Conservation (phyloP, 441 rosid genomes). For the Macaranga tanarius region DNA sequence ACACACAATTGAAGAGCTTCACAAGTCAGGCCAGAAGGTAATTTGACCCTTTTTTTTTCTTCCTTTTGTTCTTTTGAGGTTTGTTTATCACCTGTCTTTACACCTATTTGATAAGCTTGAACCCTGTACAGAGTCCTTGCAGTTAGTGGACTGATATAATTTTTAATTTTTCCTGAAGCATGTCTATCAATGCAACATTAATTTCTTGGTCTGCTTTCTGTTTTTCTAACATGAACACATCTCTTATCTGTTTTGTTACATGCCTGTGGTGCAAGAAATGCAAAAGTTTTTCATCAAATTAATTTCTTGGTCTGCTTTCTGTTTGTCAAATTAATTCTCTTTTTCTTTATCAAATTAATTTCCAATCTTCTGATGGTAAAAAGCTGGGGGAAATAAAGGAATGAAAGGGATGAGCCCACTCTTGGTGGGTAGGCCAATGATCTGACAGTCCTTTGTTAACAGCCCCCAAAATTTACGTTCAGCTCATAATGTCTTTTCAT, state of each 20-base stretch:
- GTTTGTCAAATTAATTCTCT: no score
- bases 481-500: no score
- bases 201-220: neutral
- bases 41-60: slow-evolving; percentile 5
- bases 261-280: neutral
- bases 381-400: neutral
- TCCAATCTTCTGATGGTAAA: no score
- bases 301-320: no score
- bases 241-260: neutral
- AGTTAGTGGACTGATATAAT: neutral
- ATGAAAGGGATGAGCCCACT: neutral
- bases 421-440: neutral
- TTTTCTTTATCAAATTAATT: no score
- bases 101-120: slow-evolving; percentile 11
- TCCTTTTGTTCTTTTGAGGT: neutral
- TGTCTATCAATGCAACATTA: neutral
- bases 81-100: neutral
- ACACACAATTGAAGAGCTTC: slow-evolving; percentile 7
- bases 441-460: neutral
- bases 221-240: neutral
- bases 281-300: neutral
- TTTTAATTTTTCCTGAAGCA: neutral
- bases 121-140: neutral
- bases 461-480: neutral
- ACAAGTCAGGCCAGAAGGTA: slow-evolving; percentile 5